These are phyloP conservation scores for Talaromyces stipitatus DNA, from an alignment of 495 filamentous ascomycete genomes.

Conservation along the genomic window DNA sequence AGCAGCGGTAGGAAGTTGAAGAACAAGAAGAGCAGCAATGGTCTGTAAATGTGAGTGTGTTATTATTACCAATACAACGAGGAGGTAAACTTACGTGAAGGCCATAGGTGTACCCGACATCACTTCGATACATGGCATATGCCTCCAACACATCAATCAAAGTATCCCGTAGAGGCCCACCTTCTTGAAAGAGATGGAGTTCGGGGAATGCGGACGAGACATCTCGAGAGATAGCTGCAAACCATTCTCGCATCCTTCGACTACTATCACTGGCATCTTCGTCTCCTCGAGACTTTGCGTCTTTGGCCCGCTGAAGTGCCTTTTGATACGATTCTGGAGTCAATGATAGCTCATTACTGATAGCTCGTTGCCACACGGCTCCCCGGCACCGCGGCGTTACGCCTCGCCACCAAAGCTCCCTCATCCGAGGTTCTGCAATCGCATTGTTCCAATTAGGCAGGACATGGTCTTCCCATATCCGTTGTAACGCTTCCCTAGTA, in stretches of 20 bases:
- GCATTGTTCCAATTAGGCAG: conserved; percentile 76
- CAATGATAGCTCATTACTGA: conserved; percentile 83
- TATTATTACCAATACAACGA: conserved; percentile 9
- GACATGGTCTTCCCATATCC: conserved; percentile 84
- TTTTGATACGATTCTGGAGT: conserved; percentile 68
- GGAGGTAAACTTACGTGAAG: conserved; percentile 55
- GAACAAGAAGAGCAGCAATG: conserved; percentile 77
- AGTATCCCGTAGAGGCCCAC: conserved; percentile 65
- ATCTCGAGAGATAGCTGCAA: conserved; percentile 63
- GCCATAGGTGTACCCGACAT: conserved; percentile 85
- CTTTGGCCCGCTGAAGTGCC: conserved; percentile 67
- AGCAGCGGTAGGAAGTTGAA: conserved; percentile 66
- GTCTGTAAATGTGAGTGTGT: conserved; percentile 44
- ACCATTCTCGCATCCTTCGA: conserved; percentile 48
- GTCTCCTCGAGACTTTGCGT: conserved; percentile 46
- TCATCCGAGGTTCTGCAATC: conserved; percentile 64
- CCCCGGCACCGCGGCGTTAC: conserved; percentile 73
- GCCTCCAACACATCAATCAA: conserved; percentile 78
- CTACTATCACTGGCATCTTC: conserved; percentile 40
- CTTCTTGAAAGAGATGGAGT: conserved; percentile 73
- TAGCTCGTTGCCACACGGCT: conserved; percentile 75
- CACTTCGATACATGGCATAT: conserved; percentile 87
- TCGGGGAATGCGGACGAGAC: conserved; percentile 67
- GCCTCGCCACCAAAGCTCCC: conserved; percentile 92
- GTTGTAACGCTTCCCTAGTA: conserved; percentile 52